Conservation (phyloP, 2,329 filamentous ascomycete species). For the Monosporascus sp. region DNA sequence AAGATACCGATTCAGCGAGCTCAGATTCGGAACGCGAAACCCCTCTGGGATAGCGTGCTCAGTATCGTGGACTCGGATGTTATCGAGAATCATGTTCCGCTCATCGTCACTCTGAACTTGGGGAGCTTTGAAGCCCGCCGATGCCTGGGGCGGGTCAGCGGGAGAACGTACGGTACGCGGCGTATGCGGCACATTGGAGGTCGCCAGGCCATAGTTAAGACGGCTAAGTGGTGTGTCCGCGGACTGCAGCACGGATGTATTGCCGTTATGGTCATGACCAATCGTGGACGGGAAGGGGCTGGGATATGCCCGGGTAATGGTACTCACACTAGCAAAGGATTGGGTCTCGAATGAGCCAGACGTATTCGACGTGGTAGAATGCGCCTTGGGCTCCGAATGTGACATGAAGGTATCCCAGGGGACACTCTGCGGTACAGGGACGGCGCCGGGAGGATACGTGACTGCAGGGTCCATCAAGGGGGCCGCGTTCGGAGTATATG, state of each 20-base stretch:
- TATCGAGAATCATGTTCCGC: constrained; percentile 77
- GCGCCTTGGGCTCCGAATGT: constrained; percentile 68
- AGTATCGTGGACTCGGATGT: constrained; percentile 74
- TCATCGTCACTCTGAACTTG: constrained; percentile 83
- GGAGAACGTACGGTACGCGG: constrained; percentile 50
- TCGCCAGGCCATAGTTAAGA: constrained; percentile 57
- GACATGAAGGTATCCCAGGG: constrained; percentile 89
- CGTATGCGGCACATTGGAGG: constrained; percentile 5
- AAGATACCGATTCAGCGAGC: constrained; percentile 83
- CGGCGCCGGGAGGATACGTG: constrained; percentile 71
- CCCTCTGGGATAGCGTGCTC: constrained; percentile 81
- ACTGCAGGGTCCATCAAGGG: constrained; percentile 73
- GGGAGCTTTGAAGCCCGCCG: constrained; percentile 65
- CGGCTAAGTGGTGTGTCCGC: constrained; percentile 68
- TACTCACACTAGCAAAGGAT: constrained; percentile 56
- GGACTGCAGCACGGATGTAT: constrained; percentile 64
- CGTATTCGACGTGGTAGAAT: constrained; percentile 64
- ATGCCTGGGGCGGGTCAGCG: constrained; percentile 65
- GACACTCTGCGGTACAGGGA: constrained; percentile 72
- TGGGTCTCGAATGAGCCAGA: constrained; percentile 65
- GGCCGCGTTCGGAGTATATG: constrained; percentile 67
- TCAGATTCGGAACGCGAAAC: constrained; percentile 78
- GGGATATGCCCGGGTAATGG: constrained; percentile 47
- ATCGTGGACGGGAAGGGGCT: constrained; percentile 60
- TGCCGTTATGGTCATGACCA: constrained; percentile 54